These are phyloP conservation scores for Botryotinia narcissicola DNA, from an alignment of 2,329 filamentous ascomycete genomes.

Conservation along the genomic window DNA sequence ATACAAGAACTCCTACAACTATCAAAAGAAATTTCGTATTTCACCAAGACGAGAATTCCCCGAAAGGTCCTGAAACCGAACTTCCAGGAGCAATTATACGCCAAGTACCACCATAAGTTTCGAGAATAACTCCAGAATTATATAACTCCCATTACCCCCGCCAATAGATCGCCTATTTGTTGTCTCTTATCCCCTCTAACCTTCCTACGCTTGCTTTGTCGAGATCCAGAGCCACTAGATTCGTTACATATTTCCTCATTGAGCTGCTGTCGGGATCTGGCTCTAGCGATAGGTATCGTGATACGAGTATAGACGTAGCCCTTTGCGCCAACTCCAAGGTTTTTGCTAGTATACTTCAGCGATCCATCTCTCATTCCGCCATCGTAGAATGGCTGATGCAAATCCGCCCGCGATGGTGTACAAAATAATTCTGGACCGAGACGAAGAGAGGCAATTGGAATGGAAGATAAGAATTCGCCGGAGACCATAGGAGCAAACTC, in stretches of 20 bases:
- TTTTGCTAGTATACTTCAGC: conserved; percentile 1
- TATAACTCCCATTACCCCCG: background rate
- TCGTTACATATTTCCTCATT: background rate
- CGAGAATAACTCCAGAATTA: background rate
- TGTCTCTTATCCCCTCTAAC: background rate
- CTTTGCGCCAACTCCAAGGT: background rate
- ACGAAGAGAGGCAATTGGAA: conserved; percentile 35
- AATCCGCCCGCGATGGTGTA: background rate
- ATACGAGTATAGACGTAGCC: background rate
- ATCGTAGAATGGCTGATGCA: conserved; percentile 13
- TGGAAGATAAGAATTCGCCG: conserved; percentile 29
- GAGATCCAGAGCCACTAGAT: background rate
- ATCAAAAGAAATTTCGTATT: background rate
- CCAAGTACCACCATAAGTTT: fast-evolving
- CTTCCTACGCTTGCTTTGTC: background rate
- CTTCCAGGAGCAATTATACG: no score
- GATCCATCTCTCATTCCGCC: background rate
- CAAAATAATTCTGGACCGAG: conserved; percentile 26
- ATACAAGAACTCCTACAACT: background rate
- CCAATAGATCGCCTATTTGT: background rate
- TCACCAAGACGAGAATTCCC: background rate
- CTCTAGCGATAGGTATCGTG: background rate
- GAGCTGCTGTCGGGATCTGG: background rate
- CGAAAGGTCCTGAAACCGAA: background rate
- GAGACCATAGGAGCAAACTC: conserved; percentile 26